A percentile compares a stretch with the other conserved stretches of the same genome.
These are phyloP conservation scores for Teratosphaeria zuluensis DNA, from an alignment of 2,329 filamentous ascomycete genomes.

Conservation along the genomic window DNA sequence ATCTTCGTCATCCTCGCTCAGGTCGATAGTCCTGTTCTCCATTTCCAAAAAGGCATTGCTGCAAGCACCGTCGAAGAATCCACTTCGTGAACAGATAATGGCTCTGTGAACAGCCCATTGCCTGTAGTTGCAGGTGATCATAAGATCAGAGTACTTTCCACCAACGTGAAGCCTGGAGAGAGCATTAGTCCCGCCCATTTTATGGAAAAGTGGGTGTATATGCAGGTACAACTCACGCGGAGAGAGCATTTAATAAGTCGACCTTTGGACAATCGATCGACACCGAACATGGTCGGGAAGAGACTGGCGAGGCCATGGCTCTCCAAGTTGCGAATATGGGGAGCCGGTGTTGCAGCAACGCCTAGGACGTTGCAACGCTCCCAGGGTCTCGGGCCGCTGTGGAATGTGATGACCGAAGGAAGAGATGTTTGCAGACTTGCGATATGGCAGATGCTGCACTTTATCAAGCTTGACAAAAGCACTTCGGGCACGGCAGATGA, in stretches of 20 bases:
- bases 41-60: slow-evolving; percentile 27
- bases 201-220: not conserved
- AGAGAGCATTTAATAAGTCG: slow-evolving; percentile 34
- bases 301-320: not conserved
- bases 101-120: slow-evolving; percentile 40
- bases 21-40: slow-evolving; percentile 25
- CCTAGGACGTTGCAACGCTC: not conserved
- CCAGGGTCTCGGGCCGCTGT: not conserved
- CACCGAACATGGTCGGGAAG: not conserved
- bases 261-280: slow-evolving; percentile 6
- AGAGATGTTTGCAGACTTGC: not conserved
- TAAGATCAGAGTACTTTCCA: slow-evolving; percentile 40
- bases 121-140: slow-evolving; percentile 35
- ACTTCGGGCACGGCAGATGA: not conserved
- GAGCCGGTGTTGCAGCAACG: not conserved
- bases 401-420: not conserved
- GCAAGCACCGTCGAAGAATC: slow-evolving; percentile 35
- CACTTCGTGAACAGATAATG: slow-evolving; percentile 39
- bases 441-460: not conserved
- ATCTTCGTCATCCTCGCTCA: slow-evolving; percentile 29
- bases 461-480: not conserved
- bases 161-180: slow-evolving; percentile 24
- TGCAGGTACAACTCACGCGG: slow-evolving; percentile 31
- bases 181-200: slow-evolving; percentile 12
- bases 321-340: not conserved